Base-by-base conservation (phyloP, 441 rosid species). In the Adansonia rubrostipa region DNA sequence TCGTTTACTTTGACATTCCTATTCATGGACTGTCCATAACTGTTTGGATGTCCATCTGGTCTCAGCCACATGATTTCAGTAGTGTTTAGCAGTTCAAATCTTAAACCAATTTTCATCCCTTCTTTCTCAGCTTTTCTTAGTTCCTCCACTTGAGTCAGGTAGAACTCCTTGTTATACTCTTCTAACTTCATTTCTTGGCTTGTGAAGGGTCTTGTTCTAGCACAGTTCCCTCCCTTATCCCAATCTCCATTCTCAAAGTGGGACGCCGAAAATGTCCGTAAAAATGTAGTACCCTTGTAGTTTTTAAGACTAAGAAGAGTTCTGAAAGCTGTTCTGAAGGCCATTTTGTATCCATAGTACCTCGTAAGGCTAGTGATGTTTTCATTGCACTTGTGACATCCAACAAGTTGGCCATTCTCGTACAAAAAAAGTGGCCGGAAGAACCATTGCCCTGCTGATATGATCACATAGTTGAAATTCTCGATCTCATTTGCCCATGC, bases 391-490 rank as follows among this genome's bases (percentile, higher is more conserved):
- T 70, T 81, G 60, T 86, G 85, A 76, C 98, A 95, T 0, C 97
- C 93, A 14, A 88, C 82, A 40, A 85, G 68, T 45, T 81, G 45
- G 5, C 83, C 80, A 2, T 93, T 87, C 80, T 82, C 85, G 33
- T 90, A 86, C 83, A 83, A 91, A 56, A 85, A 44, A 57, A 89
- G 74, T 0, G 94, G 93, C 13, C 94, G 87, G 78, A 83, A 88
- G 88, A 92, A 92, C 98, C 98, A 94, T 45, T 91, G 93, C 71
- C 98, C 97, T 0, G 87, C 93, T 13, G 95, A 92, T 79, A 93
- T 76, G 56, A 94, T 86, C 69, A 91, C 88, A 47, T 87, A 90
- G 80, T 93, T 88, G n/a, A 90, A 91, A 51, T 47, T 57, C 73
- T 86, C 80, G 3, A 95, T 81, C 85, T 91, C 77, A 11, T 71